phyloP scores from a whole-genome alignment of 305 asterid genomes.

The Caryopteris hybrid region DNA sequence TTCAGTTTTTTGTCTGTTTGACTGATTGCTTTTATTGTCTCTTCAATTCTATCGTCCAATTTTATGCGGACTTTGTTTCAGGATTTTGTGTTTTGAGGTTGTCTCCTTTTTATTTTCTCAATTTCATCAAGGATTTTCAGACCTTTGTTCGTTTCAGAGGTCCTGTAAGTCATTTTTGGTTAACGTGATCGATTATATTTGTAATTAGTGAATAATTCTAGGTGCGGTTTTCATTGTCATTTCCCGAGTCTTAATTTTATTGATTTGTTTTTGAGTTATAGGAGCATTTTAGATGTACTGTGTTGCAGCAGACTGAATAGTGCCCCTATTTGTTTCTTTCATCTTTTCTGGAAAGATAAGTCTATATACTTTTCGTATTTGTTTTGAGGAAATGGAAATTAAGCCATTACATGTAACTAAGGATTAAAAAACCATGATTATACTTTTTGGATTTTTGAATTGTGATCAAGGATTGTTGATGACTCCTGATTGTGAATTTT shows the following conservation, averaged over 20 bases:
- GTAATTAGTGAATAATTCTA: neutral
- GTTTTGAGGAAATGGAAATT: constrained; percentile 8
- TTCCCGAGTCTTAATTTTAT: neutral
- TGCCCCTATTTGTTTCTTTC: neutral
- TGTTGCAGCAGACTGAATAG: constrained; percentile 3
- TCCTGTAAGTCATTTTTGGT: constrained; percentile 4
- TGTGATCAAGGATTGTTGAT: neutral
- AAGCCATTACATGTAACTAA: neutral
- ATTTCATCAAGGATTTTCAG: neutral
- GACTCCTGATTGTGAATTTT: neutral
- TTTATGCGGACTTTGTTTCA: neutral
- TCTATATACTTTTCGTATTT: neutral
- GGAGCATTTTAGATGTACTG: neutral
- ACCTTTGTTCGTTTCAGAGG: constrained; percentile 21
- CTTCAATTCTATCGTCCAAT: neutral
- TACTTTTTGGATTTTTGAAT: neutral
- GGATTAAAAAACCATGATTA: constrained; percentile 6
- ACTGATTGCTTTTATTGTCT: neutral
- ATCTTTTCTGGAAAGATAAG: neutral
- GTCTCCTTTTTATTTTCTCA: neutral
- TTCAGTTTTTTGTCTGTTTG: constrained; percentile 5
- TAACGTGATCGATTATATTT: neutral
- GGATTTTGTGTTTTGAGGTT: constrained; percentile 10
- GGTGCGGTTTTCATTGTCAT: neutral
- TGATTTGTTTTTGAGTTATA: neutral